A percentile compares a stretch with the other conserved stretches of the same genome.
phyloP scores from a whole-genome alignment of 768 basidiomycete species.

The Leccinum truebloodii region DNA sequence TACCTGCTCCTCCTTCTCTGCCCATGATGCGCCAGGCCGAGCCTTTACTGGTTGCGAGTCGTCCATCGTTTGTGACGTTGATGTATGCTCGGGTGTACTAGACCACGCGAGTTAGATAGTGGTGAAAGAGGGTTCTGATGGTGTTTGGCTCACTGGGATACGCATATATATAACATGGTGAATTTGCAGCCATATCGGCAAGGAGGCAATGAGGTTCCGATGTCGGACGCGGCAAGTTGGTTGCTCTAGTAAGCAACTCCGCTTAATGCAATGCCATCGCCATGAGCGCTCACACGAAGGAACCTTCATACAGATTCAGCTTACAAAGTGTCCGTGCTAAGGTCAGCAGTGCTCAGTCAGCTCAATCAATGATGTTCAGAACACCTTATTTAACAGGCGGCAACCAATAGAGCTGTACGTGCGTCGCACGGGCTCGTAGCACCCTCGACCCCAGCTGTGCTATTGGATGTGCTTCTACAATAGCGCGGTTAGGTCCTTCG shows the following conservation, averaged over 20 bases:
- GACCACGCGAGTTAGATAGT: neutral
- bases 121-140: neutral
- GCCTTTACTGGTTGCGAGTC: constrained; percentile 21
- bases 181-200: neutral
- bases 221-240: neutral
- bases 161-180: neutral
- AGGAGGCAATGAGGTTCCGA: neutral
- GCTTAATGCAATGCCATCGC: neutral
- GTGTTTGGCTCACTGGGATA: neutral
- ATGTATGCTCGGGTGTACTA: neutral
- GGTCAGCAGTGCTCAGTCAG: constrained; percentile 1
- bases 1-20: constrained; percentile 50
- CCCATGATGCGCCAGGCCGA: constrained; percentile 55
- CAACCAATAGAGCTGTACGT: neutral
- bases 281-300: neutral
- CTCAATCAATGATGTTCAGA: neutral
- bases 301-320: neutral
- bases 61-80: constrained; percentile 8
- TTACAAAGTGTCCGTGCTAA: constrained; percentile 1
- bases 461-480: neutral
- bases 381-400: neutral
- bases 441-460: neutral
- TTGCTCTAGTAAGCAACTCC: neutral
- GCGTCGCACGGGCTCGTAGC: neutral
- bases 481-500: neutral